phyloP scores from a whole-genome alignment of 345 rosid genomes.

The Citrus sp. region DNA sequence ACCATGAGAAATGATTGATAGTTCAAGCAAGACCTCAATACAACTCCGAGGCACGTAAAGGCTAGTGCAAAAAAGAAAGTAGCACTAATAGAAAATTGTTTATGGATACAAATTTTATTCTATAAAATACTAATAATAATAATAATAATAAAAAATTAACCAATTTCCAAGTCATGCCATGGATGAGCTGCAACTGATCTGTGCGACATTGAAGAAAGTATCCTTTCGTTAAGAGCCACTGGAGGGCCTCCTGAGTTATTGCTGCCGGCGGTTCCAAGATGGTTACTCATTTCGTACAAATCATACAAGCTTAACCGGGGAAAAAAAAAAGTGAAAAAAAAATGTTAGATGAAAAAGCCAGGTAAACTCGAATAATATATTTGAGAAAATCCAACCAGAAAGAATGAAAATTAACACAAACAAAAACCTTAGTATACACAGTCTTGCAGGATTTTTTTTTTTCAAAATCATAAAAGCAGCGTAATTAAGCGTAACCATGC shows the following conservation, averaged over 20 bases:
- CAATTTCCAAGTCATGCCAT: constrained; percentile 94
- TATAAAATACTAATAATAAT: neutral
- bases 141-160: constrained; percentile 21
- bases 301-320: neutral
- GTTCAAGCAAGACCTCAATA: neutral
- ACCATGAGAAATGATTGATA: constrained; percentile 9
- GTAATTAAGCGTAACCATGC: no score
- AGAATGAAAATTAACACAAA: neutral
- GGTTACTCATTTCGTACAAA: constrained; percentile 42
- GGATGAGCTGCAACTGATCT: constrained; percentile 93
- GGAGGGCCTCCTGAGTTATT: constrained; percentile 21
- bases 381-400: neutral
- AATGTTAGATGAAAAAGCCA: neutral
- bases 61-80: neutral
- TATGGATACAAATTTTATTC: neutral
- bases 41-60: neutral
- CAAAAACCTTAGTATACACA: neutral
- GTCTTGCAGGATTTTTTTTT: neutral
- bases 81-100: neutral
- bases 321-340: neutral
- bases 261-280: constrained; percentile 29
- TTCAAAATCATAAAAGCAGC: neutral
- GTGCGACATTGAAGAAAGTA: constrained; percentile 68
- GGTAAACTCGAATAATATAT: neutral
- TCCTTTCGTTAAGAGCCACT: constrained; percentile 64